These are phyloP conservation scores for Fraxinus paxiana DNA, from an alignment of 305 asterid genomes.

Conservation along the genomic window DNA sequence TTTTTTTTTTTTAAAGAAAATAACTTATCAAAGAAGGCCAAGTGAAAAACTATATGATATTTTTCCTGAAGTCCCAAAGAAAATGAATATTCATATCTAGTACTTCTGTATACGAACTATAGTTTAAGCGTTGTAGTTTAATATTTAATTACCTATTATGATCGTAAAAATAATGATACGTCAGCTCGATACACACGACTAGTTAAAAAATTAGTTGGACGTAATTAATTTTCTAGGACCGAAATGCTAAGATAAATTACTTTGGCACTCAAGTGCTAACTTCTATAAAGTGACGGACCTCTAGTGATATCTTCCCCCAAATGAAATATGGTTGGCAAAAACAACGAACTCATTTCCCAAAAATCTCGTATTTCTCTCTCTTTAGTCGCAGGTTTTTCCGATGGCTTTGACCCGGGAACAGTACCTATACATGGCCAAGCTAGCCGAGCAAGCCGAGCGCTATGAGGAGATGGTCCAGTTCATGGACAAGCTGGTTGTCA, in stretches of 20 bases:
- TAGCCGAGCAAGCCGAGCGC: conserved; percentile 68
- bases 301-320: neutral
- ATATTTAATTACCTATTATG: neutral
- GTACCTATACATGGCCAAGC: conserved; percentile 56
- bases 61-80: neutral
- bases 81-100: neutral
- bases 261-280: neutral
- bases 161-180: neutral
- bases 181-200: neutral
- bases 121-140: neutral
- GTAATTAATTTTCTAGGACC: neutral
- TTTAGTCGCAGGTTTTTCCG: neutral
- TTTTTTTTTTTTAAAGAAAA: too few relatives aligned
- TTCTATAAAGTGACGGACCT: neutral
- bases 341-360: neutral
- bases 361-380: neutral
- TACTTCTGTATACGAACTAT: neutral
- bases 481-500: conserved; percentile 56
- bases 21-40: neutral
- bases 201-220: neutral
- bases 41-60: neutral
- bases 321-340: neutral
- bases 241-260: neutral
- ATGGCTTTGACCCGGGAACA: conserved; percentile 55
- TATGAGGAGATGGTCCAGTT: conserved; percentile 66